phyloP scores from a whole-genome alignment of 805 yeast genomes.

The Nakazawaea populi region DNA sequence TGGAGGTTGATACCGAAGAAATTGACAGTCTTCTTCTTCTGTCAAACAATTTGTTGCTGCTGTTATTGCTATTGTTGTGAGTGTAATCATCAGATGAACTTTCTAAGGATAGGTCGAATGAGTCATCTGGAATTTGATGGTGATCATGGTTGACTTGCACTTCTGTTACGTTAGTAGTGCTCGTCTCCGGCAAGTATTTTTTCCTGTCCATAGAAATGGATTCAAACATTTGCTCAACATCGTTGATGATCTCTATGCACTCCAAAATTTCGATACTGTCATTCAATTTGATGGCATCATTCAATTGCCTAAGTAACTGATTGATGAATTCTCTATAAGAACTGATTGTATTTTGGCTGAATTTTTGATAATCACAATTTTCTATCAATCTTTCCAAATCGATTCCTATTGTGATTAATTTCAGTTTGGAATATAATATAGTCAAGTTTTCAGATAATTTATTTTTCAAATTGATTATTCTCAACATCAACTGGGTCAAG shows the following conservation, averaged over 20 bases:
- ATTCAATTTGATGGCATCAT: constrained; percentile 43
- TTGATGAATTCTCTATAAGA: constrained; percentile 57
- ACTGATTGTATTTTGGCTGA: constrained; percentile 35
- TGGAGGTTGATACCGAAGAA: constrained; percentile 20
- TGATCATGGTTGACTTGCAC: constrained; percentile 7
- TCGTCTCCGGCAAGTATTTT: not conserved
- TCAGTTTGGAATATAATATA: constrained; percentile 59
- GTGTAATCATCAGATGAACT: constrained; percentile 4
- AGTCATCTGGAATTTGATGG: not conserved
- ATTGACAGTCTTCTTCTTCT: constrained; percentile 6
- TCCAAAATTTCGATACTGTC: constrained; percentile 59
- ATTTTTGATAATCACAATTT: constrained; percentile 16
- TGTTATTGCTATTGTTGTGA: not conserved
- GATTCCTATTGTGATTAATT: constrained; percentile 56
- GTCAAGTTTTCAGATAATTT: constrained; percentile 46
- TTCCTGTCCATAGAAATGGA: constrained; percentile 32
- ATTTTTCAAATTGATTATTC: constrained; percentile 44
- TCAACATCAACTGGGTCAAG: constrained; percentile 36
- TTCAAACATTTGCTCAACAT: constrained; percentile 71
- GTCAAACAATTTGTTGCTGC: not conserved
- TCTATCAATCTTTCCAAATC: constrained; percentile 41
- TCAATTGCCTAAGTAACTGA: constrained; percentile 51
- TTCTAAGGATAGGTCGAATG: not conserved
- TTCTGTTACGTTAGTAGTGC: constrained; percentile 2
- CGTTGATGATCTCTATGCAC: constrained; percentile 60